These are phyloP conservation scores for Penicillium expansum DNA, from an alignment of 2,329 filamentous ascomycete genomes.

Conservation along the genomic window DNA sequence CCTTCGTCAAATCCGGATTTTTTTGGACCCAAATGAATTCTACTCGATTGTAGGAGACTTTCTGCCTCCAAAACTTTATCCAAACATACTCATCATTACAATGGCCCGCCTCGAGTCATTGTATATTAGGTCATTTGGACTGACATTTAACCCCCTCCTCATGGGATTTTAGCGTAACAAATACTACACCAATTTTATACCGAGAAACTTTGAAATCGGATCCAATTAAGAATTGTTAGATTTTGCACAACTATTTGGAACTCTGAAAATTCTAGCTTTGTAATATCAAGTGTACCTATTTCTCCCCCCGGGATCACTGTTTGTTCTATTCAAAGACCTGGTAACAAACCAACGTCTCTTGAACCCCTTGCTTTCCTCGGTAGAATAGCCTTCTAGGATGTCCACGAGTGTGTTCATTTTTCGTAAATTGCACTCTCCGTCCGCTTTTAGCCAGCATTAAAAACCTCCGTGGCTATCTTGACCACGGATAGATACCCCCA, in stretches of 20 bases:
- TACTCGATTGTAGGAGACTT: neutral
- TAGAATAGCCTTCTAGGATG: neutral
- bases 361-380: neutral
- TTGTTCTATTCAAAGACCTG: neutral
- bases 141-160: too few species aligned
- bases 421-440: neutral
- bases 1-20: too few species aligned
- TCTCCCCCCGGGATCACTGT: neutral
- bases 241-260: neutral
- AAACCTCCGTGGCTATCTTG: neutral
- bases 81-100: too few species aligned
- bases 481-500: neutral
- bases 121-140: neutral
- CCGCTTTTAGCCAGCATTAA: neutral
- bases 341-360: neutral
- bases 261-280: too few species aligned
- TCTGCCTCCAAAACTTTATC: neutral
- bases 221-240: neutral
- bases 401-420: conserved; percentile 3
- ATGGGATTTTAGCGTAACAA: neutral
- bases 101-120: neutral
- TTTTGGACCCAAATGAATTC: too few species aligned
- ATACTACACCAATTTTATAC: neutral
- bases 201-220: neutral
- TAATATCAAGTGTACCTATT: neutral